Conservation (phyloP, 306 rosid genomes). For the Calophaca sinica region DNA sequence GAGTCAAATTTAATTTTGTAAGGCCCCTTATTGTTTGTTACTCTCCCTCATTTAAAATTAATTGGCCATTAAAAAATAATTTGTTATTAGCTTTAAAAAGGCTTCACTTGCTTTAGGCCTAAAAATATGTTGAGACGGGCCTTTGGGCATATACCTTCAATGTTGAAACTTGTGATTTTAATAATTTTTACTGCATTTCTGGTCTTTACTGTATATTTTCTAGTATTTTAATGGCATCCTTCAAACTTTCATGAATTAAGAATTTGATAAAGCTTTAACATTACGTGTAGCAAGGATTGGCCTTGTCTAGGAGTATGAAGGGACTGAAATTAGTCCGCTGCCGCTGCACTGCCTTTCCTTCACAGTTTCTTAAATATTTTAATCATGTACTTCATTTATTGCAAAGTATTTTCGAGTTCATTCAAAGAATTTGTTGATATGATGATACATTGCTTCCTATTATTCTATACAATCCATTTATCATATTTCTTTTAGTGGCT, state of each 20-base stretch:
- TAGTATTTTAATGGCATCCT: constrained; percentile 8
- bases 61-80: no score
- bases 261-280: constrained; percentile 20
- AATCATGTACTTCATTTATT: constrained; percentile 15
- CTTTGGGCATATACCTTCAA: not conserved
- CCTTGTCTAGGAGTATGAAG: constrained; percentile 5
- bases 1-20: no score
- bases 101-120: no score
- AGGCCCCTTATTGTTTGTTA: no score
- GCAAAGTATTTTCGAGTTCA: constrained; percentile 1
- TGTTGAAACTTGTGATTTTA: constrained; percentile 24
- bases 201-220: not conserved
- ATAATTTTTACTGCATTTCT: not conserved
- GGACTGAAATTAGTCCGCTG: not conserved
- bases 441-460: not conserved
- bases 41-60: no score
- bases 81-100: no score
- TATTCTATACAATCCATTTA: not conserved
- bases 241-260: constrained; percentile 12
- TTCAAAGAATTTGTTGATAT: constrained; percentile 15
- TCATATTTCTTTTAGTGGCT: constrained; percentile 8
- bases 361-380: constrained; percentile 7
- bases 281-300: constrained; percentile 10
- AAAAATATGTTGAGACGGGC: no score
- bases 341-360: constrained; percentile 1